Conservation (phyloP, 257 asterid genomes). For the Penstemon newberryi region DNA sequence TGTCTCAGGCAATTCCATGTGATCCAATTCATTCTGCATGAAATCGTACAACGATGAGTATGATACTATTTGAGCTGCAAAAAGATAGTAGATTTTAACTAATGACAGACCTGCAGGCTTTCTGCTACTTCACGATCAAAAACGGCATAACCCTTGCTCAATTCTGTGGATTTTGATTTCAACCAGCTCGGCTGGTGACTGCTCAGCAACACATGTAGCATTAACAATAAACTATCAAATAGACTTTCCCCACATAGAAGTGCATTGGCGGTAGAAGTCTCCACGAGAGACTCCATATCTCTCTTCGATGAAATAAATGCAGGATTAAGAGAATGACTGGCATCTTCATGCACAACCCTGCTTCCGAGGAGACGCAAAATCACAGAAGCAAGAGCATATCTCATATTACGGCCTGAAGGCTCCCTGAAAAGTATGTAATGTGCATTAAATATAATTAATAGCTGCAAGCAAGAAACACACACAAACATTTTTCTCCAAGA, state of each 20-base stretch:
- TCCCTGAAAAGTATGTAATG: slow-evolving; percentile 44
- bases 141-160: slow-evolving; percentile 46
- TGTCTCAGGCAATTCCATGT: slow-evolving; percentile 78
- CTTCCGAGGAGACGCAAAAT: slow-evolving; percentile 89
- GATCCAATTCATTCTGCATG: slow-evolving; percentile 83
- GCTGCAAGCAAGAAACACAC: neutral
- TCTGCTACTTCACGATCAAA: slow-evolving; percentile 87
- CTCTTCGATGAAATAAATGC: slow-evolving; percentile 46
- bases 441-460: slow-evolving; percentile 1
- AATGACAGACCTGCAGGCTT: slow-evolving; percentile 72
- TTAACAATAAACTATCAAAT: slow-evolving; percentile 74
- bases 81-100: neutral
- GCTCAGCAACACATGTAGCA: slow-evolving; percentile 89
- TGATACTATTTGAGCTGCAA: neutral
- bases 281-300: slow-evolving; percentile 52
- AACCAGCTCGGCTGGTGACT: slow-evolving; percentile 91
- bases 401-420: slow-evolving; percentile 68
- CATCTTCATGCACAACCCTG: slow-evolving; percentile 86
- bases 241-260: slow-evolving; percentile 61
- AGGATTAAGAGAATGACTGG: slow-evolving; percentile 49
- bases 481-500: neutral
- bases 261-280: slow-evolving; percentile 49
- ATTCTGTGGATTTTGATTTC: slow-evolving; percentile 58
- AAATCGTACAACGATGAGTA: neutral
- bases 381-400: slow-evolving; percentile 74